phyloP scores from a whole-genome alignment of 768 basidiomycete species.

The Boletales sp. region DNA sequence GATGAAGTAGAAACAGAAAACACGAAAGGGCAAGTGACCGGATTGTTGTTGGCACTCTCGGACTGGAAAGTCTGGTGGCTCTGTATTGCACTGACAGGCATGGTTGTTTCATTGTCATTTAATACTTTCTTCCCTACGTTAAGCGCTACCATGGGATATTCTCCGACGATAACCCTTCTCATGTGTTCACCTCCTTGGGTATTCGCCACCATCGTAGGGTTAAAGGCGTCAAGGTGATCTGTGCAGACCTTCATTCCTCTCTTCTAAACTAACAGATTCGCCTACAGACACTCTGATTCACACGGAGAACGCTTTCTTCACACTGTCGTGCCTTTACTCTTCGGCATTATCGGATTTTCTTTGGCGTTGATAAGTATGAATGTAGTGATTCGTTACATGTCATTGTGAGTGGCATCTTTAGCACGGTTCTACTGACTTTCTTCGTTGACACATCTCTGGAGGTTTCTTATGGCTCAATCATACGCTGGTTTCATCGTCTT shows the following conservation, averaged over 20 bases:
- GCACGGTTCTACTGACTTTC: not conserved
- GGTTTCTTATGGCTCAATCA: slow-evolving; percentile 74
- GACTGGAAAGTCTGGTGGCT: slow-evolving; percentile 90
- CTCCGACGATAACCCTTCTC: slow-evolving; percentile 59
- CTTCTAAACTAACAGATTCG: not conserved
- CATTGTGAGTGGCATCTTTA: slow-evolving; percentile 42
- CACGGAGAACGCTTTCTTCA: slow-evolving; percentile 71
- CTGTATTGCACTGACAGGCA: slow-evolving; percentile 55
- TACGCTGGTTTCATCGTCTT: slow-evolving; percentile 72
- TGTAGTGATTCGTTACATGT: slow-evolving; percentile 58
- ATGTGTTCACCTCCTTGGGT: slow-evolving; percentile 67
- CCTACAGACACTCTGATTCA: slow-evolving; percentile 61
- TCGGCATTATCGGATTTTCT: slow-evolving; percentile 67
- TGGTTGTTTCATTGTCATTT: slow-evolving; percentile 63
- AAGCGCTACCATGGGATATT: slow-evolving; percentile 66
- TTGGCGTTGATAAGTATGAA: slow-evolving; percentile 66
- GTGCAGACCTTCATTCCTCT: not conserved
- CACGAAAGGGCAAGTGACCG: slow-evolving; percentile 33
- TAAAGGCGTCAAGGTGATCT: slow-evolving; percentile 47
- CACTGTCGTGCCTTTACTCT: slow-evolving; percentile 46
- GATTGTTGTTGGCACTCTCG: slow-evolving; percentile 55
- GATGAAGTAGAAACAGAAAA: slow-evolving; percentile 44
- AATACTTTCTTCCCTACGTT: slow-evolving; percentile 81
- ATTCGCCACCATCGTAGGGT: slow-evolving; percentile 56
- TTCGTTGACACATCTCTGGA: slow-evolving; percentile 3